Base-by-base conservation (phyloP, 768 basidiomycete species). In the Amanita jacksonii region DNA sequence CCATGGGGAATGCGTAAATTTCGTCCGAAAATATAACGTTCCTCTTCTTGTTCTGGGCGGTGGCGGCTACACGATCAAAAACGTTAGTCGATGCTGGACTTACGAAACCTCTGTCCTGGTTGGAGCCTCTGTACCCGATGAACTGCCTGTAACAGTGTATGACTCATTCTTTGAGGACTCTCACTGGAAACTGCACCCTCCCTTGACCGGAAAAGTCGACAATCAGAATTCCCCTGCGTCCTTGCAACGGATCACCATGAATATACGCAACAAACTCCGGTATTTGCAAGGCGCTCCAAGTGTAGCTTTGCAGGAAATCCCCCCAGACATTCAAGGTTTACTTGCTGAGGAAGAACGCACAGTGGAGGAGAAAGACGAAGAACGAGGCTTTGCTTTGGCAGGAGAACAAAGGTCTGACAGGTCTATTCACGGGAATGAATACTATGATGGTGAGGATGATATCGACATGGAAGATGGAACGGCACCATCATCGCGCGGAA, bases 71-170 rank as follows among this genome's bases (percentile, higher is more conserved):
- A 92, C 91, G 4, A 87, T 97, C 60, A 87, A 91, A 57, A 94
- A 94, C 57, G 96, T 99, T 51, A 85, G 87, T 36, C 79, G 94
- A n/a, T 99, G 94, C 58, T 99, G 94, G 94, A 83, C 94, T 25
- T 94, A 99, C 67, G 94, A 99, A 62, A 99, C 96, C 0, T 81
- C 89, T 9, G 85, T 98, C 0, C 78, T 94, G 6, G 82, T 96
- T 36, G 90, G 87, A 12, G 76, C 81, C 0, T 63, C 73, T 28
- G 76, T 99, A 22, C 84, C 91, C 0, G 84, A 94, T 63, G 81
- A 85, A 47, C 79, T 99, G 7, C 94, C 94, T 0, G 66, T 68
- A 18, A 97, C 91, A 1, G 78, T 87, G 1, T 99, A 97, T 64
- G 88, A 96, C 54, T 72, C 84, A 5, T 98, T 91, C 64, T 99